Evolutionary conservation across 371 early-diverging fungal genomes (phyloP), one percentile per base, ranked within the genome.

Genomic region (Rhizopus arrhizus): DNA sequence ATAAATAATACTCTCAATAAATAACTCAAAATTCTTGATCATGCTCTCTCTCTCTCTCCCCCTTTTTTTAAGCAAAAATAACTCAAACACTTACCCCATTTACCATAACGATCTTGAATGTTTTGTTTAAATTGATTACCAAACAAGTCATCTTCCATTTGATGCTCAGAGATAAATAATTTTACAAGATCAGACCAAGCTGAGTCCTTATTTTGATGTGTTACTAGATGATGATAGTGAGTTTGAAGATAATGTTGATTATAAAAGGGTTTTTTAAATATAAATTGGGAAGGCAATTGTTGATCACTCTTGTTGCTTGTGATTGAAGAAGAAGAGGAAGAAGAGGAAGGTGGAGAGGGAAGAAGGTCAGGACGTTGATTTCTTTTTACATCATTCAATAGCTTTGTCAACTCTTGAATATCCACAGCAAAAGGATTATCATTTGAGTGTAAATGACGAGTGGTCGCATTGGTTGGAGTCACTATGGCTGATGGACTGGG

Each of bases 201-300:
- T 15, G 55, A n/a, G n/a, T 54, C 42, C 8, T 15, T 11, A 22
- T 22, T 22, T 13, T 15, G 15, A 15, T 11, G 58, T 53, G 34
- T 50, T 56, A 16, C 13, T 35, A 45, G 29, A 35, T 72, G 75
- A 48, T 75, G 75, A 54, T 70, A 75, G 50, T 75, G 75, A 1
- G 75, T 72, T 57, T 72, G 68, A 54, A 70, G 75, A 33, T 70
- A 75, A 4, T 65, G 49, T 11, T 72, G 61, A 34, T 75, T 72
- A 45, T 75, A 75, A 45, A 70, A 64, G 11, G 75, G 73, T 7
- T 70, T 69, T 43, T 75, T 75, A 29, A 75, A 75, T 32, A 75
- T 48, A 56, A 72, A 75, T 56, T 75, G 75, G 1, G 67, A 56
- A 12, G 75, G 74, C 11, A 61, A 40, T 7, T 53, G 38, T 16